These are phyloP conservation scores for Juglanconis oblonga DNA, from an alignment of 2,329 filamentous ascomycete species.

Conservation along the genomic window DNA sequence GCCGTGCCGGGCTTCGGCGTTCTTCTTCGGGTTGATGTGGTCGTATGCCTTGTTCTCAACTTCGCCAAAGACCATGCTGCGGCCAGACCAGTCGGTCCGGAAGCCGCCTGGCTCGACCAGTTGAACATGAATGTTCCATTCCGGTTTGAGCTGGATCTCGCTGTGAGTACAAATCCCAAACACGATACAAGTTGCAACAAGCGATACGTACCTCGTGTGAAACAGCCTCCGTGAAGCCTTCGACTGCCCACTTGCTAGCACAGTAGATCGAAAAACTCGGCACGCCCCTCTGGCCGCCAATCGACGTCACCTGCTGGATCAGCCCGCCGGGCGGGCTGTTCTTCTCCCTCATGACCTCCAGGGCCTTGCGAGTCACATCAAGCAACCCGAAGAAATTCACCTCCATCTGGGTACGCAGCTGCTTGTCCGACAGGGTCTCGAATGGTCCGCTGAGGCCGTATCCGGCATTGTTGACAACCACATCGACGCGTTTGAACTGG, in stretches of 20 bases:
- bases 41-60: conserved; percentile 31
- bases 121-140: conserved; percentile 1
- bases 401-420: conserved; percentile 25
- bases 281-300: conserved; percentile 20
- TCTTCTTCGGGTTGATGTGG: conserved; percentile 29
- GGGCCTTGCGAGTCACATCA: conserved; percentile 23
- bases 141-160: conserved; percentile 1
- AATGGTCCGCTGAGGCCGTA: conserved; percentile 34
- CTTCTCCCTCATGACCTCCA: conserved; percentile 27
- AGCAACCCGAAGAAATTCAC: conserved; percentile 28
- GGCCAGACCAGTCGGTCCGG: conserved; percentile 34
- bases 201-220: conserved; percentile 10
- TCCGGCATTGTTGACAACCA: conserved; percentile 34
- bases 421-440: conserved; percentile 21
- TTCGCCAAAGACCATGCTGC: conserved; percentile 36
- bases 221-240: conserved; percentile 24
- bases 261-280: conserved; percentile 24
- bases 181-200: conserved; percentile 37
- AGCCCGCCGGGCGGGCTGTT: conserved; percentile 26
- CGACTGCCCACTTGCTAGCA: conserved; percentile 24
- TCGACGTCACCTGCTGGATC: conserved; percentile 21
- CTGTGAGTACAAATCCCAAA: not conserved
- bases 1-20: conserved; percentile 31
- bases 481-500: conserved; percentile 31
- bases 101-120: conserved; percentile 53